phyloP scores from a whole-genome alignment of 768 basidiomycete genomes.

The Polyporus arcularius region DNA sequence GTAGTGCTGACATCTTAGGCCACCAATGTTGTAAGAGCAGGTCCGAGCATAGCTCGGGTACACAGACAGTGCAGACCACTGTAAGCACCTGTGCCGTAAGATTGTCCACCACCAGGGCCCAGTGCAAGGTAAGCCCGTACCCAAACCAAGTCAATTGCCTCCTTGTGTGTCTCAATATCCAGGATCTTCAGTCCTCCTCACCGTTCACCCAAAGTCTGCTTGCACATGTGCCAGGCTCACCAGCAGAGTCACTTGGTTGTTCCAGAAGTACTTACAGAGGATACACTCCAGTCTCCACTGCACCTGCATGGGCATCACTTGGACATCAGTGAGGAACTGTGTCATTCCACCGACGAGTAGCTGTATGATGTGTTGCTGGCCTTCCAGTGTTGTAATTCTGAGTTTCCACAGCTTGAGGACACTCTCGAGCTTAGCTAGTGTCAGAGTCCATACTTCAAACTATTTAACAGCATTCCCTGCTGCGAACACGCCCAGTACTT shows the following conservation, averaged over 20 bases:
- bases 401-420: neutral
- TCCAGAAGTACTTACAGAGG: constrained; percentile 5
- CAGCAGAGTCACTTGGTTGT: neutral
- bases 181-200: constrained; percentile 4
- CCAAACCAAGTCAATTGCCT: constrained; percentile 21
- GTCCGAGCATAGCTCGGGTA: neutral
- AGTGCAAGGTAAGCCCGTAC: constrained; percentile 8
- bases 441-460: constrained; percentile 4
- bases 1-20: neutral
- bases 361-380: constrained; percentile 19
- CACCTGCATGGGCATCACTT: constrained; percentile 24
- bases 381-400: neutral
- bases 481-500: neutral
- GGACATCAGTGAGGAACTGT: constrained; percentile 28
- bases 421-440: constrained; percentile 2
- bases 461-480: neutral
- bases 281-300: neutral
- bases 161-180: constrained; percentile 12
- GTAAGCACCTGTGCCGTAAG: neutral
- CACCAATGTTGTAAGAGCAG: constrained; percentile 9
- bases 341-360: constrained; percentile 24
- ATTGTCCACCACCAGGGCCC: constrained; percentile 17
- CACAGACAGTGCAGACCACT: neutral
- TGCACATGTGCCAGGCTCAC: neutral
- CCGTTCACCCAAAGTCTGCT: neutral